These are phyloP conservation scores for Suhomyces sp. DNA, from an alignment of 805 yeast species.

Conservation along the genomic window DNA sequence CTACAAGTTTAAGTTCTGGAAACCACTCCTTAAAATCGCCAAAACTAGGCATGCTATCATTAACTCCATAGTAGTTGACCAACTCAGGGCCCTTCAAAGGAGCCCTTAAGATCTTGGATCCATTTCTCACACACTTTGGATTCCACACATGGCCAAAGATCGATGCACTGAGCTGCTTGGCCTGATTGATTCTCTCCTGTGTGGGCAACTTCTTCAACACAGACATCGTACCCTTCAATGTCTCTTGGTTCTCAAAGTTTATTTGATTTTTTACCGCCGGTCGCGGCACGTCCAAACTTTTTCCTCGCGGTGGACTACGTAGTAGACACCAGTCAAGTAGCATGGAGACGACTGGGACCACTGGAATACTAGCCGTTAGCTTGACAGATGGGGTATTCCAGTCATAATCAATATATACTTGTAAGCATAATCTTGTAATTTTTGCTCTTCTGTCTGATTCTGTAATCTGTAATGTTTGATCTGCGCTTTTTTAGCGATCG, in stretches of 20 bases:
- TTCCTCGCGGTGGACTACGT: no score
- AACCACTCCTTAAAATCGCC: slow-evolving; percentile 55
- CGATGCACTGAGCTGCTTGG: slow-evolving; percentile 58
- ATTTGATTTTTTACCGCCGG: neutral
- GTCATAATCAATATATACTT: no score
- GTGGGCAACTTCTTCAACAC: slow-evolving; percentile 37
- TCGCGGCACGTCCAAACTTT: no score
- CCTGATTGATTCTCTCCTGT: slow-evolving; percentile 49
- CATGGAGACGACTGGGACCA: no score
- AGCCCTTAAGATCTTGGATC: slow-evolving; percentile 63
- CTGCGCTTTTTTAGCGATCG: no score
- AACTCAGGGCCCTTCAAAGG: slow-evolving; percentile 73
- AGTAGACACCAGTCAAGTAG: no score
- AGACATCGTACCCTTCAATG: slow-evolving; percentile 16
- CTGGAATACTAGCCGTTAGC: no score
- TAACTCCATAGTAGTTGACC: slow-evolving; percentile 65
- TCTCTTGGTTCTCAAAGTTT: neutral
- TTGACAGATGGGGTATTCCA: no score
- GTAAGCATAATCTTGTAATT: no score
- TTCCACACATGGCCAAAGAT: slow-evolving; percentile 71
- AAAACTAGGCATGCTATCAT: slow-evolving; percentile 64
- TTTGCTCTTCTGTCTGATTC: no score
- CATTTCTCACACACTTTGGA: slow-evolving; percentile 65
- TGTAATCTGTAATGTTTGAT: no score
- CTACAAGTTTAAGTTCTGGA: slow-evolving; percentile 51